Evolutionary conservation across 805 yeast genomes (phyloP).

Genomic region (Lipomyces kockii): DNA sequence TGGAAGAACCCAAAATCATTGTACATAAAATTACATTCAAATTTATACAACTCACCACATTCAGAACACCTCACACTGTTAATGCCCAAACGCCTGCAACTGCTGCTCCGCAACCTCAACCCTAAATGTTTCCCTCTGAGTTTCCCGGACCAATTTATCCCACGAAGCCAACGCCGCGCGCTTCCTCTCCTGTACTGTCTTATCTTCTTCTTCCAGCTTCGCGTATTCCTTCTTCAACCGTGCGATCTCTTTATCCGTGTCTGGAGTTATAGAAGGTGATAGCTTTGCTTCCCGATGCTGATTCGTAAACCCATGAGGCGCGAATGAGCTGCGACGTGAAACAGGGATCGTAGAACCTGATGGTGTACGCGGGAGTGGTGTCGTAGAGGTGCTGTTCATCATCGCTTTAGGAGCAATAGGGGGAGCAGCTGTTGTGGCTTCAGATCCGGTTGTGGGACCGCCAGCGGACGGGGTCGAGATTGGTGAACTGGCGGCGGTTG

Average conservation of each 20-base stretch:
- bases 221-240: slow-evolving; percentile 26
- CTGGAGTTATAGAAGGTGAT: slow-evolving; percentile 31
- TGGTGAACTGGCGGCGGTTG: background rate
- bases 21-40: slow-evolving; percentile 9
- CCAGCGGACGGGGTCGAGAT: background rate
- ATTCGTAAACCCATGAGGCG: slow-evolving; percentile 2
- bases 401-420: slow-evolving; percentile 34
- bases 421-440: slow-evolving; percentile 9
- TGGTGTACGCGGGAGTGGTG: slow-evolving; percentile 6
- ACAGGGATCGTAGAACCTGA: slow-evolving; percentile 7
- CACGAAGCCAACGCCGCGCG: slow-evolving; percentile 28
- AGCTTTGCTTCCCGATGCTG: slow-evolving; percentile 14
- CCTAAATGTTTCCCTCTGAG: slow-evolving; percentile 25
- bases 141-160: slow-evolving; percentile 28
- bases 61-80: background rate
- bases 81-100: slow-evolving; percentile 27
- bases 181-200: slow-evolving; percentile 19
- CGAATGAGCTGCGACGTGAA: slow-evolving; percentile 1
- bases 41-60: background rate
- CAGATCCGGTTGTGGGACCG: background rate
- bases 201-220: slow-evolving; percentile 21
- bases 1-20: background rate
- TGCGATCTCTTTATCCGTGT: slow-evolving; percentile 27
- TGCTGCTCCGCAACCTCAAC: slow-evolving; percentile 32
- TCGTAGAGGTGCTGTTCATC: slow-evolving; percentile 17